Base-by-base conservation (phyloP, 305 asterid genomes). In the Euphrasia arctica region DNA sequence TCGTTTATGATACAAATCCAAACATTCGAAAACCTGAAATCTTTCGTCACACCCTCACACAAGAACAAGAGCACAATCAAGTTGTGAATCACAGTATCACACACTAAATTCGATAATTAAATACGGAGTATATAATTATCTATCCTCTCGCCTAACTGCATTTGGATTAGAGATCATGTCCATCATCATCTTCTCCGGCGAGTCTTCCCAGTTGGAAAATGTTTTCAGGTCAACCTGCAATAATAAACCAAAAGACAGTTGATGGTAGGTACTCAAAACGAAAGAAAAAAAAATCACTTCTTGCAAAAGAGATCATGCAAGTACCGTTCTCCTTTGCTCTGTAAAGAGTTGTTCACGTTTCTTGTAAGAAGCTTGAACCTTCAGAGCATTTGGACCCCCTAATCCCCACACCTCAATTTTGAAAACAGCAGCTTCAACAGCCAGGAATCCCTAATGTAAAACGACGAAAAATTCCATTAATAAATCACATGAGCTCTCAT, bases 141-240 rank as follows among this genome's bases (percentile, higher is more conserved):
- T 77, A 0, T 92, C 89, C 72, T 92, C 96, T 5, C 88, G 75
- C 25, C 68, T 74, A 59, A 69, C 84, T 48, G 79, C 62, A 47
- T 83, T 78, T 48, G 98, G 96, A 76, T 93, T 69, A 32, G 94
- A 65, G 64, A 86, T 22, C 95, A 90, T 90, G 80, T 88, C 94
- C 97, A 93, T 93, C 97, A 93, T 88, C 92, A 85, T 74, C 84
- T 84, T 93, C 89, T 90, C 98, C 0, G 98, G 97, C 9, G 97
- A 87, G 69, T 93, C 97, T 72, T 93, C 97, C 98, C 98, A 93
- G 68, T 78, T 82, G 18, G 83, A 71, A 73, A 93, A 93, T 2
- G 85, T 76, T 71, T 80, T 82, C 86, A 93, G 58, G 77, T 93
- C 98, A 61, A 93, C 65, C 97, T 93, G 78, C 55, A 70, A 52